Percentiles rank a stretch among this genome's conserved stretches.
Conservation (phyloP, 75 land plant species). For the Larix kaempferi region DNA sequence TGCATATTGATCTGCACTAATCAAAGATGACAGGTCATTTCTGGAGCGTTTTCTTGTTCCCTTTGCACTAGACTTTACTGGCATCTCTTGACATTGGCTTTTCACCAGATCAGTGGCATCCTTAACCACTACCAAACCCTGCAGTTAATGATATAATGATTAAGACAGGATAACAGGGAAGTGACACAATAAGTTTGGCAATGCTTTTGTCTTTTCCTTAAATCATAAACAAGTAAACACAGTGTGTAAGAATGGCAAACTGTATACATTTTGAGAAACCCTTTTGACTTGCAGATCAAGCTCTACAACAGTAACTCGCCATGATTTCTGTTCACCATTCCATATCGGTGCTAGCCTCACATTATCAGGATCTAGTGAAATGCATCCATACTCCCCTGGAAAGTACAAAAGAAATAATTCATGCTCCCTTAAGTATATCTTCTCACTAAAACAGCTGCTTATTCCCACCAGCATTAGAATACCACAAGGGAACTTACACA, state of each 20-base stretch:
- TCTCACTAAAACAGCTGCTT: neutral
- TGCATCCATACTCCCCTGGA: conserved; percentile 6
- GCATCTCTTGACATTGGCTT: neutral
- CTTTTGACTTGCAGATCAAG: neutral
- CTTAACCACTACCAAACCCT: neutral
- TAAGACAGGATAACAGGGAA: neutral
- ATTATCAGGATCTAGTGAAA: conserved; percentile 9
- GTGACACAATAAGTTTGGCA: neutral
- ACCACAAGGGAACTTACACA: neutral
- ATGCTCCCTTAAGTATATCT: neutral
- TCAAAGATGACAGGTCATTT: conserved; percentile 10
- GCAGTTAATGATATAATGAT: conserved; percentile 4
- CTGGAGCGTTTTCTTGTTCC: conserved; percentile 3
- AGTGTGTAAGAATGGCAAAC: neutral
- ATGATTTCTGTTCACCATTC: conserved; percentile 12
- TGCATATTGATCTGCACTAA: conserved; percentile 49
- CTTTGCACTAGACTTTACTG: conserved; percentile 4
- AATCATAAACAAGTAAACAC: neutral
- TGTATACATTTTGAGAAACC: conserved; percentile 9
- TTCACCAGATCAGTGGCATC: neutral
- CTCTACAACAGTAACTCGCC: conserved; percentile 15
- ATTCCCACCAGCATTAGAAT: neutral
- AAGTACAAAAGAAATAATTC: neutral
- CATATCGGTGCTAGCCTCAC: conserved; percentile 30
- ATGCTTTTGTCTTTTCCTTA: neutral